These are phyloP conservation scores for Tricholoma hemisulphureum DNA, from an alignment of 768 basidiomycete genomes.

Conservation along the genomic window DNA sequence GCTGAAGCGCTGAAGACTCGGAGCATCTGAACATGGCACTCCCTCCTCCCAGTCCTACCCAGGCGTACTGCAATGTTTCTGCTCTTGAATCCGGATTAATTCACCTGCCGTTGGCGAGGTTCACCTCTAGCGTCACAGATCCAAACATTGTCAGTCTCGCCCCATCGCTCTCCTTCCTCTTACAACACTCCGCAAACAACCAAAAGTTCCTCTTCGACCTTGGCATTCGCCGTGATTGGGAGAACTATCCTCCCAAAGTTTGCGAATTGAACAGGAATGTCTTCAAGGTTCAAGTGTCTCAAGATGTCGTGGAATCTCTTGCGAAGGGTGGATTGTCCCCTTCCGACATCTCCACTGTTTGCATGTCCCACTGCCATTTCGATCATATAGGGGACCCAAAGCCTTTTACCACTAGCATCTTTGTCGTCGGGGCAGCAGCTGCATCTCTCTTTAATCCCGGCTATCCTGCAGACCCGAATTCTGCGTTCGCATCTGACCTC, in stretches of 20 bases:
- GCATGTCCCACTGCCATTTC: constrained; percentile 54
- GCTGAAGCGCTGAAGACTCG: no score
- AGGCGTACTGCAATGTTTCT: constrained; percentile 54
- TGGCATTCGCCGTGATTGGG: constrained; percentile 49
- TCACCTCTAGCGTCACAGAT: constrained; percentile 33
- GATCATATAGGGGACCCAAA: constrained; percentile 51
- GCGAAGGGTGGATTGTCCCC: constrained; percentile 47
- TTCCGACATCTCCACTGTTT: constrained; percentile 41
- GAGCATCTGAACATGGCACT: no score
- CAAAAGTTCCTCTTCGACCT: constrained; percentile 53
- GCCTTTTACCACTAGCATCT: constrained; percentile 44
- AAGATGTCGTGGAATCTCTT: constrained; percentile 49
- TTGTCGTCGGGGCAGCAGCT: constrained; percentile 46
- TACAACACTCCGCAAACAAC: constrained; percentile 44
- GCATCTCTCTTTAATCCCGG: constrained; percentile 28
- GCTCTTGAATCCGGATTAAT: constrained; percentile 54
- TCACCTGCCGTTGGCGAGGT: constrained; percentile 33
- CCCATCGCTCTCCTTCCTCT: constrained; percentile 53
- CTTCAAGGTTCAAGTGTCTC: constrained; percentile 27
- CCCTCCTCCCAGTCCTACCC: constrained; percentile 39
- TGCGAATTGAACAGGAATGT: constrained; percentile 26
- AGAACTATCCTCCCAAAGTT: constrained; percentile 37
- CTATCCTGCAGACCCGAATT: constrained; percentile 3
- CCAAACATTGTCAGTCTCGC: constrained; percentile 26
- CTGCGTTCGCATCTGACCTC: constrained; percentile 9